Evolutionary conservation across 1,284 basidiomycete genomes (phyloP), one percentile per base, ranked within the genome.

Genomic region (Ustilago crameri): DNA sequence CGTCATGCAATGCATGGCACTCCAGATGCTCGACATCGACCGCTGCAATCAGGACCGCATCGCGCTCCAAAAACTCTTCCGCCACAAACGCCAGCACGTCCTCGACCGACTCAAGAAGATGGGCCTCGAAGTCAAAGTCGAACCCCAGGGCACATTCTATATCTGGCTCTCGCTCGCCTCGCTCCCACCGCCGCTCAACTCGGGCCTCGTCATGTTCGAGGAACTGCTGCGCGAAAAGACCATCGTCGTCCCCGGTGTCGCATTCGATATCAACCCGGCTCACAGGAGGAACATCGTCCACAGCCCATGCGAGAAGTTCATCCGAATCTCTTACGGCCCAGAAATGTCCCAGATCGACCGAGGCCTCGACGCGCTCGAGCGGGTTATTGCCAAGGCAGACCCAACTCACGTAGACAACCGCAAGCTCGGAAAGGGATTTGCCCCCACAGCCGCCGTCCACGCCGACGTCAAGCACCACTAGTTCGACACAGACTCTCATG

Each of bases 201-300:
- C 92, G 74, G 94, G 94, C 20, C 85, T 96, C 76, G 92, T 91
- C 27, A 95, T 97, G 88, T 96, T 96, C 81, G 94, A 97, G 81
- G 94, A 96, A 84, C 86, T 93, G 35, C 87, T 97, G 43, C 95
- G 93, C 84, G 92, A 94, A 84, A 88, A 91, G 84, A 90, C 91
- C 24, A 93, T 94, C 70, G 91, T 93, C 55, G 92, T 93, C 49
- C 92, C 92, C 10, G 86, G 86, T 5, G 81, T 95, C 69, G 94
- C 94, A 87, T 95, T 95, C 77, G 76, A 78, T 41, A 63, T 74
- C 61, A 79, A 79, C 78, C 93, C 79, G 87, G 91, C 74, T 87
- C 90, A 74, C 50, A 47, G 82, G 40, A 81, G 86, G 41, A 85
- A 96, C 84, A 86, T 97, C 57, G 92, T 95, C 86, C 89, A 91